Conservation (phyloP, 1,284 basidiomycete genomes). For the Waitea zeae region DNA sequence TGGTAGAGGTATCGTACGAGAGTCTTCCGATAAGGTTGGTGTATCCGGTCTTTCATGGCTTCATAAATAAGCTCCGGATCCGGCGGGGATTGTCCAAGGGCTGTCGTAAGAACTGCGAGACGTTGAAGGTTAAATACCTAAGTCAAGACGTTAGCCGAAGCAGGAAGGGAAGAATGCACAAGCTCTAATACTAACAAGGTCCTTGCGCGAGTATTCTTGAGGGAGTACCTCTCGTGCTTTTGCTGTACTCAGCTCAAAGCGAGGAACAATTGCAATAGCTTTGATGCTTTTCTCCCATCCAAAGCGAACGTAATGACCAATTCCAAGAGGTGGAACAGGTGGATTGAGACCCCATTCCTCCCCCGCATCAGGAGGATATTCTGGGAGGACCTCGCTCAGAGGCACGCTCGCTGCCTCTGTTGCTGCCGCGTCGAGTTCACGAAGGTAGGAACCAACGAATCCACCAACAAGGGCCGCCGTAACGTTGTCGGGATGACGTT, state of each 20-base stretch:
- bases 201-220: slow-evolving; percentile 69
- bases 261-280: slow-evolving; percentile 88
- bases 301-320: slow-evolving; percentile 91
- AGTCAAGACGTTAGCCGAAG: slow-evolving; percentile 1
- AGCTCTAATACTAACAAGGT: slow-evolving; percentile 49
- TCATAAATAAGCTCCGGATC: slow-evolving; percentile 94
- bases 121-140: slow-evolving; percentile 98
- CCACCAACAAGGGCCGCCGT: slow-evolving; percentile 95
- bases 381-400: slow-evolving; percentile 90
- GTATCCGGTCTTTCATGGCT: slow-evolving; percentile 97
- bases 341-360: slow-evolving; percentile 83
- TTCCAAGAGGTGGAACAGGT: slow-evolving; percentile 75
- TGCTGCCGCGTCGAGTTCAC: slow-evolving; percentile 71
- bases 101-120: slow-evolving; percentile 94
- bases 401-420: slow-evolving; percentile 78
- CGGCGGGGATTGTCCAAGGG: slow-evolving; percentile 79
- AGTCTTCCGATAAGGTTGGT: slow-evolving; percentile 89
- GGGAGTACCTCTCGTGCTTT: slow-evolving; percentile 87
- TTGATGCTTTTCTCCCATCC: slow-evolving; percentile 79
- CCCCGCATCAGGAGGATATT: slow-evolving; percentile 87
- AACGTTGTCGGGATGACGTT: slow-evolving; percentile 98
- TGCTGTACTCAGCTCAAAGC: slow-evolving; percentile 94
- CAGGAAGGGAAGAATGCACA: background rate
- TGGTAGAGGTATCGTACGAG: slow-evolving; percentile 33
- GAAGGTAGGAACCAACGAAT: slow-evolving; percentile 94